phyloP scores from a whole-genome alignment of 495 filamentous ascomycete species.

The Chaetomidium leptoderma region DNA sequence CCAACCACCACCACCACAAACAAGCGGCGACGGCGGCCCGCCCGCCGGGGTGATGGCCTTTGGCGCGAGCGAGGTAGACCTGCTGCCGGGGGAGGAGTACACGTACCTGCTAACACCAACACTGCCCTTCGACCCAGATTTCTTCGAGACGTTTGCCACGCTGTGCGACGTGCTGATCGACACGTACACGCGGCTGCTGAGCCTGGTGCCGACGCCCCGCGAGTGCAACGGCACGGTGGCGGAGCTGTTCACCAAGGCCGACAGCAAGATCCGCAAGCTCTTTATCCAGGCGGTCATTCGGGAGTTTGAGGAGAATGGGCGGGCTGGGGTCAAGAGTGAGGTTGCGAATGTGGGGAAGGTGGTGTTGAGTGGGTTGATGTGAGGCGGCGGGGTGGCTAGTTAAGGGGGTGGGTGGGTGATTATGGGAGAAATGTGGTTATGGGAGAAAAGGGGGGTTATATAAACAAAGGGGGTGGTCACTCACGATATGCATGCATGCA shows the following conservation, averaged over 20 bases:
- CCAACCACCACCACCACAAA: too few relatives aligned
- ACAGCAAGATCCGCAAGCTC: constrained; percentile 77
- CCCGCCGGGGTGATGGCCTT: constrained; percentile 43
- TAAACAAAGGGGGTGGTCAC: too few relatives aligned
- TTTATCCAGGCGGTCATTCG: constrained; percentile 78
- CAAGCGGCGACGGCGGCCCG: constrained; percentile 25
- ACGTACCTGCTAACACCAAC: constrained; percentile 81
- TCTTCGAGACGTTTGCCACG: constrained; percentile 95
- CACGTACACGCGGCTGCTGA: constrained; percentile 74
- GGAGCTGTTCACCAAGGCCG: constrained; percentile 86
- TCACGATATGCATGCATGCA: too few relatives aligned
- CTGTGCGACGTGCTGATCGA: constrained; percentile 95
- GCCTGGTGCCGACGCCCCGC: constrained; percentile 60
- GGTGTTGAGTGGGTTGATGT: constrained; percentile 85
- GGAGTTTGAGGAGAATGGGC: constrained; percentile 87
- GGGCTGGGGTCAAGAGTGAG: constrained; percentile 70
- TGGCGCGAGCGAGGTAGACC: constrained; percentile 43
- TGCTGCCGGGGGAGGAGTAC: constrained; percentile 73
- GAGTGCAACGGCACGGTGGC: constrained; percentile 59
- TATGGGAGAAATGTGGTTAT: not conserved
- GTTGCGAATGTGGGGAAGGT: constrained; percentile 79
- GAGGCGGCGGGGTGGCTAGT: constrained; percentile 18
- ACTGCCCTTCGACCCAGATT: constrained; percentile 96
- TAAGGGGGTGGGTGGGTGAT: not conserved
- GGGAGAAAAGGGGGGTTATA: not conserved